Percentiles rank a stretch among this genome's conserved stretches.
Conservation (phyloP, 805 yeast species). For the Candida pseudoglaebosa region DNA sequence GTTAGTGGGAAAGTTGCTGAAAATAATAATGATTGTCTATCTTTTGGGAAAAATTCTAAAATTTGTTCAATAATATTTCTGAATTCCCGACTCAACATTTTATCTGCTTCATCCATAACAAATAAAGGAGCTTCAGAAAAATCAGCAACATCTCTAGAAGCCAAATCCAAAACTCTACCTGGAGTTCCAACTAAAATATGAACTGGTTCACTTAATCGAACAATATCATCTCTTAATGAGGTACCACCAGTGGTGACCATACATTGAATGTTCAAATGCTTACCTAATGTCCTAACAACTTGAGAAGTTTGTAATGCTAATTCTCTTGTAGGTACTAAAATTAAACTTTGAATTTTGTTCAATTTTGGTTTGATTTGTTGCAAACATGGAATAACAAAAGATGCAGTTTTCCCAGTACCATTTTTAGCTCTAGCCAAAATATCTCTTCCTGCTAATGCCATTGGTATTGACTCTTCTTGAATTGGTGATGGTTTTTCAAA, state of each 20-base stretch:
- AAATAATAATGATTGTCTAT: slow-evolving; percentile 75
- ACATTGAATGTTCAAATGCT: slow-evolving; percentile 85
- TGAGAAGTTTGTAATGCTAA: slow-evolving; percentile 96
- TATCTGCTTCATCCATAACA: slow-evolving; percentile 98
- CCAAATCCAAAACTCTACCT: slow-evolving; percentile 93
- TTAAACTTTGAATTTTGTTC: slow-evolving; percentile 84
- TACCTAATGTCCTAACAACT: slow-evolving; percentile 92
- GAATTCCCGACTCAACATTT: slow-evolving; percentile 89
- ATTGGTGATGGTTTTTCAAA: slow-evolving; percentile 97
- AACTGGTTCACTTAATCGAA: slow-evolving; percentile 88
- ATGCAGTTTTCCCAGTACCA: slow-evolving; percentile 98
- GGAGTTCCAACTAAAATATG: slow-evolving; percentile 97
- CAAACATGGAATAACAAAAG: slow-evolving; percentile 89
- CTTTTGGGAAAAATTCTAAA: slow-evolving; percentile 67
- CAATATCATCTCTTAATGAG: slow-evolving; percentile 84
- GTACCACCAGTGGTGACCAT: slow-evolving; percentile 99
- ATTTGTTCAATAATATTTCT: slow-evolving; percentile 83
- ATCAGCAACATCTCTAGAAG: slow-evolving; percentile 83
- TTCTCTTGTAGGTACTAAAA: slow-evolving; percentile 96
- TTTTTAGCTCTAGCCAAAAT: slow-evolving; percentile 96
- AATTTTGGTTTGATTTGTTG: slow-evolving; percentile 83
- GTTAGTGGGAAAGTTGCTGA: slow-evolving; percentile 96
- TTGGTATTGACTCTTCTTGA: slow-evolving; percentile 95
- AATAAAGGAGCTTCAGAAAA: slow-evolving; percentile 81
- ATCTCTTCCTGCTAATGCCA: slow-evolving; percentile 92